Evolutionary conservation across 768 basidiomycete species (phyloP), one percentile per base, ranked within the genome.

Genomic region (Ramaria sp.): DNA sequence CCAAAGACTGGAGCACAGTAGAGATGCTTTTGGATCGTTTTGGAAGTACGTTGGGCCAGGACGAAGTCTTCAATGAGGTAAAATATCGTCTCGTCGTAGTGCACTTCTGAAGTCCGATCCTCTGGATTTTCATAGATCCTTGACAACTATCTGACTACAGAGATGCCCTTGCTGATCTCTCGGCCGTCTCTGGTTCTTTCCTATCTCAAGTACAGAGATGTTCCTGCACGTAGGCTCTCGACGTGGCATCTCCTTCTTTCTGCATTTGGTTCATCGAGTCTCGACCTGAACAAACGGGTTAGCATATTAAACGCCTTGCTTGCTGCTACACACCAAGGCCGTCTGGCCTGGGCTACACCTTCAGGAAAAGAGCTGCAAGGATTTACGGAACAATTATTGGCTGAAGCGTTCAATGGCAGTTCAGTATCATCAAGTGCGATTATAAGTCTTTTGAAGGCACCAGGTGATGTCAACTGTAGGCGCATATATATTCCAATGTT

Each of bases 201-300:
- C 0, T 88, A 86, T 60, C 70, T 88, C 22, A 59, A 67, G 9
- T 66, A 77, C 60, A 72, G 80, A 4, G 45, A 46, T 11, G 64
- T 69, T 46, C 65, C 73, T n/a, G 46, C 41, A 2, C 67, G 61
- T 6, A 66, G 70, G 22, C 55, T 66, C 24, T 45, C 59, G 2
- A 66, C 80, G 10, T 86, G 81, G 81, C 73, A 73, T 46, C 63
- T 67, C 2, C 67, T 85, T 17, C 72, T 88, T 1, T 64, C 65
- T 0, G 68, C 68, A 10, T 57, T 82, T 11, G 73, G 45, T 48
- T 49, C 45, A 19, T 19, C 24, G 19, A 17, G 19, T 19, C 24
- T 57, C 19, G 27, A 37, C 13, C 27, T 57, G 31, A 11, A 69
- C 12, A 60, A 67, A 33, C 63, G 65, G 33, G 57, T 72, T 27